phyloP scores from a whole-genome alignment of 1,139 yeast species.

The Candida freyschussii region DNA sequence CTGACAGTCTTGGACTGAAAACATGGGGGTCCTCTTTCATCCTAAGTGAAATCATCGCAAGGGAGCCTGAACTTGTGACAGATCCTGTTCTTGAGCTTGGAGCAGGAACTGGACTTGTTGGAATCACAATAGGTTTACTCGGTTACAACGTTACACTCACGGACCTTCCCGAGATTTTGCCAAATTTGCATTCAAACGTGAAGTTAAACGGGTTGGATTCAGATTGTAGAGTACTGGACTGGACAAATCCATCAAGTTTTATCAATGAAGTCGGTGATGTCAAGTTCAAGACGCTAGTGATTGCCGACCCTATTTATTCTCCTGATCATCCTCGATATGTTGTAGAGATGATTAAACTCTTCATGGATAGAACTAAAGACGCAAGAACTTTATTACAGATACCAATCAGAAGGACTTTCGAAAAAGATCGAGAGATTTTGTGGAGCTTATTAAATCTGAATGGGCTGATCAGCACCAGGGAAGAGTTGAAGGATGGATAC shows the following conservation, averaged over 20 bases:
- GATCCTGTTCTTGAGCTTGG: constrained; percentile 70
- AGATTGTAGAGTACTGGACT: constrained; percentile 59
- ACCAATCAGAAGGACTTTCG: constrained; percentile 67
- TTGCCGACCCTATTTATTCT: constrained; percentile 89
- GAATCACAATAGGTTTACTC: constrained; percentile 53
- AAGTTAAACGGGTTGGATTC: constrained; percentile 40
- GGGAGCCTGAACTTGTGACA: constrained; percentile 10
- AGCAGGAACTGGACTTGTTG: constrained; percentile 90
- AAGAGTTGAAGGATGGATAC: constrained; percentile 52
- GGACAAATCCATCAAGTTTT: constrained; percentile 58
- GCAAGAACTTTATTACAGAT: constrained; percentile 62
- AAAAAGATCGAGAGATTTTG: constrained; percentile 53
- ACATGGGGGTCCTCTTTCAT: constrained; percentile 94
- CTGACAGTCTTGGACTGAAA: constrained; percentile 83
- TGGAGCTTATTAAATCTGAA: constrained; percentile 47
- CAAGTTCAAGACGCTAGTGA: constrained; percentile 53
- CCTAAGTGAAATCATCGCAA: constrained; percentile 45
- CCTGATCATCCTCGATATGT: constrained; percentile 75
- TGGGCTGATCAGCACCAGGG: constrained; percentile 27
- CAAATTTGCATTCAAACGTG: constrained; percentile 59
- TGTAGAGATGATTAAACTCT: constrained; percentile 45
- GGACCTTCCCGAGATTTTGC: constrained; percentile 72
- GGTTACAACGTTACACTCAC: constrained; percentile 57
- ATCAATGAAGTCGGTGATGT: constrained; percentile 25
- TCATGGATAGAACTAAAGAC: constrained; percentile 30